phyloP scores from a whole-genome alignment of 768 basidiomycete genomes.

The Fomitopsis serialis region DNA sequence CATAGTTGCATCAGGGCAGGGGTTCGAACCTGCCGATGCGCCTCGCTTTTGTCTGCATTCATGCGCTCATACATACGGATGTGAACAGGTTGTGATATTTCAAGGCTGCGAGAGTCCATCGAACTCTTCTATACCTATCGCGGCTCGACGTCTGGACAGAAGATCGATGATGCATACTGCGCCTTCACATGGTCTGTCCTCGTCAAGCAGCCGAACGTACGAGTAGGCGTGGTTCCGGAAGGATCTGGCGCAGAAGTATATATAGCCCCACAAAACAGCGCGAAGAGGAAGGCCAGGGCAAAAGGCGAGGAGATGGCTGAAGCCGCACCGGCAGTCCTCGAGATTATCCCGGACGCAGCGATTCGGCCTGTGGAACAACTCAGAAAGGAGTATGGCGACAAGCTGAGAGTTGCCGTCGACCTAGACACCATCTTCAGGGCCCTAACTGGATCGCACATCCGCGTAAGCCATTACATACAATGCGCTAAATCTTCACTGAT shows the following conservation, averaged over 20 bases:
- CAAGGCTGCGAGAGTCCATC: constrained; percentile 69
- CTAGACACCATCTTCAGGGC: constrained; percentile 71
- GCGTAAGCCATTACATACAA: constrained; percentile 27
- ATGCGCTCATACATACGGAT: not conserved
- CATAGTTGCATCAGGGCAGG: constrained; percentile 4
- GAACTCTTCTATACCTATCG: constrained; percentile 53
- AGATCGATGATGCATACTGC: constrained; percentile 68
- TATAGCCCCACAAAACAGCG: constrained; percentile 71
- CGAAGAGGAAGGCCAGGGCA: constrained; percentile 57
- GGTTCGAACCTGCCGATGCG: constrained; percentile 21
- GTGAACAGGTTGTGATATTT: constrained; percentile 61
- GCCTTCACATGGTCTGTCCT: constrained; percentile 81
- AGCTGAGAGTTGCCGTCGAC: constrained; percentile 69
- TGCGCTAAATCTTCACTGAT: not conserved
- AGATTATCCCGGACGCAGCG: constrained; percentile 51
- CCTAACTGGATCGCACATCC: constrained; percentile 80
- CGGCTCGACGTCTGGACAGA: constrained; percentile 39
- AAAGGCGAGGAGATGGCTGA: constrained; percentile 47
- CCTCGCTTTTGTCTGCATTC: constrained; percentile 8
- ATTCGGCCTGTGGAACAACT: constrained; percentile 53
- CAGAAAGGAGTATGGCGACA: constrained; percentile 49
- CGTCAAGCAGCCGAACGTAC: constrained; percentile 67
- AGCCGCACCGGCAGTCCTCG: constrained; percentile 37
- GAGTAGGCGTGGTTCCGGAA: constrained; percentile 64
- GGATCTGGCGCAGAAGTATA: constrained; percentile 64